These are phyloP conservation scores for Penicillium mononematosum DNA, from an alignment of 495 filamentous ascomycete species.

Conservation along the genomic window DNA sequence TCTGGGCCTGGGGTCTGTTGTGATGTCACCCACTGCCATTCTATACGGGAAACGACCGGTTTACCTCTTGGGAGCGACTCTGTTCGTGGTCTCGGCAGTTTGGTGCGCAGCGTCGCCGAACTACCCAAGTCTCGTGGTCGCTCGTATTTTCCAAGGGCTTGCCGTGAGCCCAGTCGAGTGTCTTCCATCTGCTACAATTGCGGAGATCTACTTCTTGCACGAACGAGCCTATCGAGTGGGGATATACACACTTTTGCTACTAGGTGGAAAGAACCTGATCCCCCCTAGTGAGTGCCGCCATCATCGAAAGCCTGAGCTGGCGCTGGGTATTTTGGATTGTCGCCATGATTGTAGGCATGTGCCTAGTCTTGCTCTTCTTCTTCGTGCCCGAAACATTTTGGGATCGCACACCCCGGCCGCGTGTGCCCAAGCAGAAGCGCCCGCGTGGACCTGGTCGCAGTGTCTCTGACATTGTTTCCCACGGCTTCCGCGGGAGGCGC, in stretches of 20 bases:
- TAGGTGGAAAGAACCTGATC: constrained; percentile 91
- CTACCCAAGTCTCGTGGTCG: constrained; percentile 76
- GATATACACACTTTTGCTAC: constrained; percentile 87
- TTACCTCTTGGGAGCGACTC: constrained; percentile 72
- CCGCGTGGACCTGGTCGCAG: constrained; percentile 32
- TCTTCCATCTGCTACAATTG: constrained; percentile 89
- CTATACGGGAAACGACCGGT: constrained; percentile 88
- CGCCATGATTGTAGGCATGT: constrained; percentile 77
- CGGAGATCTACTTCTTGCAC: constrained; percentile 95
- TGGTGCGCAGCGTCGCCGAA: constrained; percentile 87
- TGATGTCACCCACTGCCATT: constrained; percentile 89
- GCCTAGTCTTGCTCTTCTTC: constrained; percentile 73
- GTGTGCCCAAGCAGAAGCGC: constrained; percentile 36
- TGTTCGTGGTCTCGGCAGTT: constrained; percentile 74
- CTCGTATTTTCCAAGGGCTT: constrained; percentile 82
- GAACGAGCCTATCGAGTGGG: constrained; percentile 92
- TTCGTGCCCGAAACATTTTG: constrained; percentile 97
- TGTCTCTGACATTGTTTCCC: constrained; percentile 42
- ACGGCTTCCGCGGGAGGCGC: constrained; percentile 39
- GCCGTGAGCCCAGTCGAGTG: constrained; percentile 92
- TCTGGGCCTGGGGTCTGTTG: constrained; percentile 76
- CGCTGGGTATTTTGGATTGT: constrained; percentile 86
- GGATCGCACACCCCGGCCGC: constrained; percentile 78
- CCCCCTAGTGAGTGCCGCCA: constrained; percentile 81
- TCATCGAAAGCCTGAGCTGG: constrained; percentile 78